Evolutionary conservation across 2,329 filamentous ascomycete genomes (phyloP), one percentile per base, ranked within the genome.

Genomic region (Mycosphaerelloides madeirae): DNA sequence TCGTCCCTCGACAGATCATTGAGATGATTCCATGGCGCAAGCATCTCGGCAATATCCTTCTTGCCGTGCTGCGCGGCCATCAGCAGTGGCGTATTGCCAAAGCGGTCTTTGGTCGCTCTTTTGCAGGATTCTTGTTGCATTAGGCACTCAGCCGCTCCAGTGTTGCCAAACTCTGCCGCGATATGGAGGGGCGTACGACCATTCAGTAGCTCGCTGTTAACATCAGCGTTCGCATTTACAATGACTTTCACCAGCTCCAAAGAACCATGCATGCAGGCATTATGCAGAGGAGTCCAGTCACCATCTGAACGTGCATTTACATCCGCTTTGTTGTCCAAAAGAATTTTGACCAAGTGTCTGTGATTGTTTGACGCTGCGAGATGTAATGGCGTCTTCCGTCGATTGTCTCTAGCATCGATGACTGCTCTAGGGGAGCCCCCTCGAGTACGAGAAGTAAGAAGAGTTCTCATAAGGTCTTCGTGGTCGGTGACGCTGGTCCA

Each of bases 251-350:
- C 46, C 12, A 58, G 39, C 11, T 46, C 28, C n/a, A 22, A 18
- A 3, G 48, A 43, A 18, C 42, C 49, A 6, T 50, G 43, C 9
- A 44, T 44, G n/a, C 50, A 52, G 38, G 54, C 44, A 42, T 54
- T 49, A 64, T 98, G 93, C 55, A 98, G 71, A 3, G 91, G 88
- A 0, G 90, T 95, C 65, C 96, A 91, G 22, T 90, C 91, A 53
- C 90, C 85, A 65, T 95, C 88, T 58, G 97, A 93, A 29, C 79
- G 81, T 31, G 87, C 84, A 66, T 94, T 87, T 8, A 95, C 87
- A 63, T 89, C 91, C 32, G 93, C 91, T 40, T 91, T 91, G 90
- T 91, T 96, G 57, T 89, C 81, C 49, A 97, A 70, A 54, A 95
- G 91, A 36, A 96, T 67, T 62, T 96, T 89, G 34, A 96, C 90